Percentiles rank a stretch among this genome's conserved stretches.
These are phyloP conservation scores for Pseudocercospora macadamiae DNA, from an alignment of 2,329 filamentous ascomycete species.

Conservation along the genomic window DNA sequence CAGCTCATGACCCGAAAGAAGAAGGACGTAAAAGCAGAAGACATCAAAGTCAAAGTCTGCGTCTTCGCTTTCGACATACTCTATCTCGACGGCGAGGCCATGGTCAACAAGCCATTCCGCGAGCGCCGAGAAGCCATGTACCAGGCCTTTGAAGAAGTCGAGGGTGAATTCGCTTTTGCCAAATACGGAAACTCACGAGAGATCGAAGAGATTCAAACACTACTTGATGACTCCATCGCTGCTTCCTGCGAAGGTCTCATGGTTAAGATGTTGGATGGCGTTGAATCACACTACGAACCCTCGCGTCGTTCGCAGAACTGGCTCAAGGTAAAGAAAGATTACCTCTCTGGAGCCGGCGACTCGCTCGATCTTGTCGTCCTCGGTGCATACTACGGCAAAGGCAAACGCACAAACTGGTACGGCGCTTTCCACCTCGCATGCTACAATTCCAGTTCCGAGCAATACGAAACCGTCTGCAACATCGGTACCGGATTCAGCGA, in stretches of 20 bases:
- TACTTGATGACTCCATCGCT: constrained; percentile 93
- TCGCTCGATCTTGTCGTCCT: constrained; percentile 95
- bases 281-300: constrained; percentile 92
- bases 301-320: constrained; percentile 96
- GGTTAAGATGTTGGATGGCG: constrained; percentile 98
- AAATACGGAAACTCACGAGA: constrained; percentile 85
- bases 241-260: constrained; percentile 96
- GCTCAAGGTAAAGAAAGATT: constrained; percentile 99
- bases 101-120: constrained; percentile 84
- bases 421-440: constrained; percentile 94
- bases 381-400: constrained; percentile 90
- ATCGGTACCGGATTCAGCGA: constrained; percentile 98
- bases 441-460: constrained; percentile 78
- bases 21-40: constrained; percentile 94
- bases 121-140: constrained; percentile 78
- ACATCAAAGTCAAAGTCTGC: constrained; percentile 95
- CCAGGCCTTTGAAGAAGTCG: constrained; percentile 71
- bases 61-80: constrained; percentile 96
- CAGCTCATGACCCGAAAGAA: constrained; percentile 97
- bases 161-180: constrained; percentile 91
- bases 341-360: constrained; percentile 89
- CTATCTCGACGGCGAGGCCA: constrained; percentile 85
- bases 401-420: constrained; percentile 94
- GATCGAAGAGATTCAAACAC: constrained; percentile 87
- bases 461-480: constrained; percentile 95